These are phyloP conservation scores for Mycena epipterygia DNA, from an alignment of 768 basidiomycete species.

Conservation along the genomic window DNA sequence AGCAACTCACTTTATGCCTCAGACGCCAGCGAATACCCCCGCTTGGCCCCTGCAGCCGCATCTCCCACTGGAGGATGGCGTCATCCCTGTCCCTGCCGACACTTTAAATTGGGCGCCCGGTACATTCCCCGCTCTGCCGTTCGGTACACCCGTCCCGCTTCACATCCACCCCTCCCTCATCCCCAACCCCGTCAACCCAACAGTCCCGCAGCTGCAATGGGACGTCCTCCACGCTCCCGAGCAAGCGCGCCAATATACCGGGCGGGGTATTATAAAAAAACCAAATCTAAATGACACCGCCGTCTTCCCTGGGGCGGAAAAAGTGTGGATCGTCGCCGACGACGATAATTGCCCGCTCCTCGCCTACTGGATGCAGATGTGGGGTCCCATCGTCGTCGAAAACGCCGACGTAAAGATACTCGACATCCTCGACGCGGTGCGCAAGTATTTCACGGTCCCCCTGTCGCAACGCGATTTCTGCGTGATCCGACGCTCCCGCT, in stretches of 20 bases:
- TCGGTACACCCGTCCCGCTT: slow-evolving; percentile 37
- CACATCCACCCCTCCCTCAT: slow-evolving; percentile 34
- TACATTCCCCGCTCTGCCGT: slow-evolving; percentile 31
- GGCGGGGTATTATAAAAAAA: slow-evolving; percentile 44
- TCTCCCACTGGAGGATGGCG: slow-evolving; percentile 11
- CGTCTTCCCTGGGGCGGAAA: slow-evolving; percentile 45
- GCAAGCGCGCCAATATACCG: slow-evolving; percentile 49
- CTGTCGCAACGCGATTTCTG: slow-evolving; percentile 52
- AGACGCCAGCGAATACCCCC: slow-evolving; percentile 21
- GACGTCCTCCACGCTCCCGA: slow-evolving; percentile 56
- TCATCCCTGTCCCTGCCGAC: slow-evolving; percentile 25
- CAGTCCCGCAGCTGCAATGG: slow-evolving; percentile 55
- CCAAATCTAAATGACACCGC: slow-evolving; percentile 50
- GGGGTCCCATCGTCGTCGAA: slow-evolving; percentile 66
- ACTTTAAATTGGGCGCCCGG: slow-evolving; percentile 26
- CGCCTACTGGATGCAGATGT: slow-evolving; percentile 56
- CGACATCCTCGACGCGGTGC: slow-evolving; percentile 64
- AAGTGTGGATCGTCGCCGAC: slow-evolving; percentile 55
- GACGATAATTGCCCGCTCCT: slow-evolving; percentile 47
- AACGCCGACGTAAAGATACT: slow-evolving; percentile 52
- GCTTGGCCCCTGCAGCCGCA: slow-evolving; percentile 20
- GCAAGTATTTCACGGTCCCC: slow-evolving; percentile 61
- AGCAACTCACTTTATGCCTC: neutral
- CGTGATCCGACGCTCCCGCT: slow-evolving; percentile 39
- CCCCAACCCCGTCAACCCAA: slow-evolving; percentile 55